phyloP scores from a whole-genome alignment of 2,329 filamentous ascomycete species.

The Phaeosphaeriaceae sp. region DNA sequence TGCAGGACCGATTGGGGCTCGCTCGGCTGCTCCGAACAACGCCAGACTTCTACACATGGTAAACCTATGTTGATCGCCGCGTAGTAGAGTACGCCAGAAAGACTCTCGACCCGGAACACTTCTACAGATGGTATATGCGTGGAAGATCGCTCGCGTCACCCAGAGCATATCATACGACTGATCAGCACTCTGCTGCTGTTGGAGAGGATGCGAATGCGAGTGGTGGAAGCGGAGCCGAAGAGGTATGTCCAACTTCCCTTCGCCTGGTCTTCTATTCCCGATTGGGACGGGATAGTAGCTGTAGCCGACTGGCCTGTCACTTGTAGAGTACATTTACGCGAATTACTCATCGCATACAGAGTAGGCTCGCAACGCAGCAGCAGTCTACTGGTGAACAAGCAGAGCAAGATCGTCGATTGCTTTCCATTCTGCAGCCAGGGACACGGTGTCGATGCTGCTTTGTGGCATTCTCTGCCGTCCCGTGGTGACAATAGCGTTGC shows the following conservation, averaged over 20 bases:
- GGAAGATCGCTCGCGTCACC: slow-evolving; percentile 5
- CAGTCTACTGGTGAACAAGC: background rate
- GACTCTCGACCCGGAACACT: background rate
- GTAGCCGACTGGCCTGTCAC: background rate
- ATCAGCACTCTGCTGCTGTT: slow-evolving; percentile 10
- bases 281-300: background rate
- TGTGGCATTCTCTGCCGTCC: background rate
- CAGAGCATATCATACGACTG: slow-evolving; percentile 7
- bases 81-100: background rate
- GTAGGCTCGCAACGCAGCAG: background rate
- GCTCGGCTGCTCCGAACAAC: slow-evolving; percentile 23
- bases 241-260: background rate
- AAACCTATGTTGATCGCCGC: slow-evolving; percentile 2
- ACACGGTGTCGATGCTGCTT: background rate
- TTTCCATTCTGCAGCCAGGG: background rate
- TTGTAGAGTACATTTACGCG: background rate
- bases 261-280: background rate
- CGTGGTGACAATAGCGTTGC: background rate
- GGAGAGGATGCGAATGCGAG: slow-evolving; percentile 30
- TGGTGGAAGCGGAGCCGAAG: slow-evolving; percentile 29
- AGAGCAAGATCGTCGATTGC: background rate
- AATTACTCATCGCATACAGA: background rate
- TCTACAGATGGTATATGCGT: background rate
- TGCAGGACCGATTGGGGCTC: slow-evolving; percentile 11
- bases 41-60: slow-evolving; percentile 6